phyloP scores from a whole-genome alignment of 495 filamentous ascomycete species.

The Bacidia gigantensis region DNA sequence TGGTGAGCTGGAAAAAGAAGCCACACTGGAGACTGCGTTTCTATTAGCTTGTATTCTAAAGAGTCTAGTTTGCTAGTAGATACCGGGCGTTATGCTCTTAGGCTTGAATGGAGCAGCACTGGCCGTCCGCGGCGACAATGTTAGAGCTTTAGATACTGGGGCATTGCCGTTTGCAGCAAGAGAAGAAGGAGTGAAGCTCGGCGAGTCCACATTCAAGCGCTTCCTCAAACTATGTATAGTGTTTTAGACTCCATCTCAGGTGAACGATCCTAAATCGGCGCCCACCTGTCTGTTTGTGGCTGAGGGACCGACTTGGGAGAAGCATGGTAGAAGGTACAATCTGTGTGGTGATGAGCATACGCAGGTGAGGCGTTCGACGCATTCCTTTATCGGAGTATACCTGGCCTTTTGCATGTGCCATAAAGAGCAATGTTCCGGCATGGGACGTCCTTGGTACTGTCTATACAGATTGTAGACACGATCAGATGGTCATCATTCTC shows the following conservation, averaged over 20 bases:
- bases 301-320: conserved; percentile 41
- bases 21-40: conserved; percentile 8
- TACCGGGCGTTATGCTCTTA: conserved; percentile 32
- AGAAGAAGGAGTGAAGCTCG: conserved; percentile 74
- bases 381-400: background rate
- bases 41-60: background rate
- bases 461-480: conserved; percentile 20
- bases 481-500: background rate
- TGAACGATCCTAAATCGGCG: conserved; percentile 2
- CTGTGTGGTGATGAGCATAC: conserved; percentile 21
- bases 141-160: conserved; percentile 40
- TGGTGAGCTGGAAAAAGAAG: conserved; percentile 12
- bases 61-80: background rate
- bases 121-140: conserved; percentile 74
- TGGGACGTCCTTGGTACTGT: conserved; percentile 69
- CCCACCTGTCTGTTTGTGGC: conserved; percentile 46
- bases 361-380: background rate
- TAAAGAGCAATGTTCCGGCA: conserved; percentile 93
- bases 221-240: conserved; percentile 46
- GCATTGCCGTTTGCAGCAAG: conserved; percentile 38
- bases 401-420: conserved; percentile 56
- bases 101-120: conserved; percentile 90
- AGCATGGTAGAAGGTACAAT: conserved; percentile 86
- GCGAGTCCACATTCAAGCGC: conserved; percentile 87
- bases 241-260: background rate